These are phyloP conservation scores for Starmera quercuum DNA, from an alignment of 805 yeast species.

Conservation along the genomic window DNA sequence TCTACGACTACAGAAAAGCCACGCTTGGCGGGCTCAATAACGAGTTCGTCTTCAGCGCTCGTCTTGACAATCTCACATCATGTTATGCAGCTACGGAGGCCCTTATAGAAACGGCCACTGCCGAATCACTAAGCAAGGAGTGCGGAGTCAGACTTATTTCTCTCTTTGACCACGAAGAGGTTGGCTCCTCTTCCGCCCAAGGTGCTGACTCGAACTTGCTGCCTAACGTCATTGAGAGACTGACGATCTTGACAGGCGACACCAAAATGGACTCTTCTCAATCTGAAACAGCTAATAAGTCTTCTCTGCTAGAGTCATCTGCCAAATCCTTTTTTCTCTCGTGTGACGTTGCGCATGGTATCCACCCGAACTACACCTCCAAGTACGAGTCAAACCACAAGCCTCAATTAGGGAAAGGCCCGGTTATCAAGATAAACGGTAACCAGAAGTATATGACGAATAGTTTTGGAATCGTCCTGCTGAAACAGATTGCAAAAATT, in stretches of 20 bases:
- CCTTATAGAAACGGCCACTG: slow-evolving; percentile 43
- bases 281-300: slow-evolving; percentile 21
- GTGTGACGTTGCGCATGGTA: slow-evolving; percentile 95
- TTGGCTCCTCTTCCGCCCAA: slow-evolving; percentile 90
- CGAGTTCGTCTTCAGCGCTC: slow-evolving; percentile 86
- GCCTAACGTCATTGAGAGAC: slow-evolving; percentile 67
- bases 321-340: slow-evolving; percentile 83
- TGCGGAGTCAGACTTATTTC: slow-evolving; percentile 66
- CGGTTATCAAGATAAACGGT: slow-evolving; percentile 89
- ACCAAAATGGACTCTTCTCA: slow-evolving; percentile 21
- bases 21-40: slow-evolving; percentile 82
- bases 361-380: slow-evolving; percentile 83
- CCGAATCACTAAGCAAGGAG: slow-evolving; percentile 33
- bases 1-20: slow-evolving; percentile 81
- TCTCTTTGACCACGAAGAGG: slow-evolving; percentile 91
- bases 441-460: slow-evolving; percentile 95
- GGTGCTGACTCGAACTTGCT: slow-evolving; percentile 94
- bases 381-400: slow-evolving; percentile 72
- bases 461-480: slow-evolving; percentile 75
- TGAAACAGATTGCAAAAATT: slow-evolving; percentile 61
- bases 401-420: slow-evolving; percentile 82
- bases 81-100: slow-evolving; percentile 77
- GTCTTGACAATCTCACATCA: slow-evolving; percentile 85
- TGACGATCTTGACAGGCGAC: slow-evolving; percentile 41
- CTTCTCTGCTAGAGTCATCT: slow-evolving; percentile 45